Percentiles rank a stretch among this genome's conserved stretches.
phyloP scores from a whole-genome alignment of 2,329 filamentous ascomycete genomes.

The Aureobasidium namibiae region DNA sequence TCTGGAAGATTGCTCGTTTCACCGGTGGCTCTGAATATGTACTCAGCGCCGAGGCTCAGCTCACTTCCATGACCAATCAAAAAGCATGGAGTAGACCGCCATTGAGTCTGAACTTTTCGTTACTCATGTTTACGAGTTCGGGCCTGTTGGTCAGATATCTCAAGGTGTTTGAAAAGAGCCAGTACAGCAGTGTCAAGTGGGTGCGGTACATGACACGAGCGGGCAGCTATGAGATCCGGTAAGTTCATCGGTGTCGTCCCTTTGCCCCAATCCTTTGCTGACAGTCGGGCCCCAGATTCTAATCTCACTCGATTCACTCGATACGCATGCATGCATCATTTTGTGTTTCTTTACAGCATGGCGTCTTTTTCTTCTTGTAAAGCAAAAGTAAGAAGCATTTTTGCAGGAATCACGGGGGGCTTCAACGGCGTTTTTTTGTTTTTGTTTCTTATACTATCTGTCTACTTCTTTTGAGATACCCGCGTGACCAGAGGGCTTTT shows the following conservation, averaged over 20 bases:
- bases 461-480: constrained; percentile 8
- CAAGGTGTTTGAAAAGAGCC: constrained; percentile 99
- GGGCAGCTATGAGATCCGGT: constrained; percentile 95
- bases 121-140: constrained; percentile 97
- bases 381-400: not conserved
- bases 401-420: not conserved
- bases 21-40: constrained; percentile 97
- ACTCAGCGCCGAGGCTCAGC: constrained; percentile 80
- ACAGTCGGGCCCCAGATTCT: not conserved
- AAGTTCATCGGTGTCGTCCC: constrained; percentile 18
- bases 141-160: constrained; percentile 87
- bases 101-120: constrained; percentile 79
- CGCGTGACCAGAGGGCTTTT: constrained; percentile 2
- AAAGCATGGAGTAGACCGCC: constrained; percentile 94
- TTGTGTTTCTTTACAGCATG: not conserved
- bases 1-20: constrained; percentile 99
- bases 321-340: too few relatives aligned
- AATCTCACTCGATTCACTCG: not conserved
- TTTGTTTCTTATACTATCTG: not conserved
- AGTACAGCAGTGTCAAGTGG: constrained; percentile 98
- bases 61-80: constrained; percentile 97
- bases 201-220: constrained; percentile 98
- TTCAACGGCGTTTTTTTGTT: constrained; percentile 1
- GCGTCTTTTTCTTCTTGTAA: constrained; percentile 4
- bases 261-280: not conserved